Evolutionary conservation across 306 rosid genomes (phyloP).

Genomic region (Hippophae rhamnoides): DNA sequence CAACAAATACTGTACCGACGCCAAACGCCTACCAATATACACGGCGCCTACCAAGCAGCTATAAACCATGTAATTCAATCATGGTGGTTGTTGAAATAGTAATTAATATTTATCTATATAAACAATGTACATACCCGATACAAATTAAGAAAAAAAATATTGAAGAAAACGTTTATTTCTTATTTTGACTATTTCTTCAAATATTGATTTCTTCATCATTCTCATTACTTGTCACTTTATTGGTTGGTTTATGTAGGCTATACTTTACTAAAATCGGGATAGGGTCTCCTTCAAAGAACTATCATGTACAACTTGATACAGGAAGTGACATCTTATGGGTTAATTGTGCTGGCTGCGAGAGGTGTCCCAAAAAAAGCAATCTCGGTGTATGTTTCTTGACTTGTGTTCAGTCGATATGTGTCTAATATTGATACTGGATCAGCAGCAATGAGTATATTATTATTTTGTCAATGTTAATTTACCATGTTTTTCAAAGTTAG

Average conservation of each 20-base stretch:
- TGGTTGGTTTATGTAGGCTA: conserved; percentile 36
- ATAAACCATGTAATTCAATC: no score
- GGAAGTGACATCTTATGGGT: conserved; percentile 96
- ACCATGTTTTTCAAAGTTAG: background rate
- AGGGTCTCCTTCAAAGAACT: conserved; percentile 72
- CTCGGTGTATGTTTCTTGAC: conserved; percentile 55
- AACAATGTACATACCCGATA: no score
- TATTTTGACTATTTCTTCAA: no score
- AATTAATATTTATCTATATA: no score
- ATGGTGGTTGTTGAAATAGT: no score
- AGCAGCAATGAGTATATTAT: background rate
- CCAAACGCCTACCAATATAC: no score
- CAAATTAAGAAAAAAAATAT: no score
- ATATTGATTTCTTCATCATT: no score
- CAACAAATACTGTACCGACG: no score
- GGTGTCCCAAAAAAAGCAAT: conserved; percentile 57
- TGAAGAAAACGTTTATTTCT: no score
- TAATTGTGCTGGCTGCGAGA: conserved; percentile 54
- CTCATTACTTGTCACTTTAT: conserved; percentile 10
- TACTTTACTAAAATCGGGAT: conserved; percentile 68
- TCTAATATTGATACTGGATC: no score
- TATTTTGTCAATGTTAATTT: conserved; percentile 9
- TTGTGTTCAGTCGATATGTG: background rate
- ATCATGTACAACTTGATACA: conserved; percentile 83
- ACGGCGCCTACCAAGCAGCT: no score